Conservation (phyloP, 805 yeast species). For the Sugiyamaella qingdaonensis region DNA sequence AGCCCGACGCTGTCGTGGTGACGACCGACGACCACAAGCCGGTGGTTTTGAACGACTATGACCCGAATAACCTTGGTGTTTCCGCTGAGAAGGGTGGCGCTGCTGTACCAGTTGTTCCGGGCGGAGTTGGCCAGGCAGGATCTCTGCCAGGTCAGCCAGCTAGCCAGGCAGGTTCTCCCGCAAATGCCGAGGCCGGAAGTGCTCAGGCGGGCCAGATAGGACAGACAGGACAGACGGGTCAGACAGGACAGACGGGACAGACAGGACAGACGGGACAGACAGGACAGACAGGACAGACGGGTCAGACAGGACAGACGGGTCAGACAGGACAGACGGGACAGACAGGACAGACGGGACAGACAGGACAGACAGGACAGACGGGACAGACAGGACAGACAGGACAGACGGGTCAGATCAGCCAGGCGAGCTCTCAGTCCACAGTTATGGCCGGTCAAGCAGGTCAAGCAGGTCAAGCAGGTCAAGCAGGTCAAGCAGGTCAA, state of each 20-base stretch:
- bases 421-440: background rate
- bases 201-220: background rate
- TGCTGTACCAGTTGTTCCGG: constrained; percentile 2
- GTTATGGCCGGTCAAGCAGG: background rate
- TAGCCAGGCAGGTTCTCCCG: background rate
- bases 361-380: no score
- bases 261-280: no score
- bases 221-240: no score
- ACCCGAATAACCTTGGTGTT: constrained; percentile 34
- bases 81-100: constrained; percentile 22
- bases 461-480: background rate
- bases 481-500: background rate
- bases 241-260: no score
- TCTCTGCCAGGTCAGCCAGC: background rate
- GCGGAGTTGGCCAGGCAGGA: background rate
- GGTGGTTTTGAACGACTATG: constrained; percentile 35
- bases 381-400: no score
- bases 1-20: constrained; percentile 13
- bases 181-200: background rate
- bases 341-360: no score
- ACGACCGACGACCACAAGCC: constrained; percentile 26
- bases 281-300: no score
- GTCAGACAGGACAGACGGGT: no score
- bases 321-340: no score
- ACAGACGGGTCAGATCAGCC: no score